phyloP scores from a whole-genome alignment of 2,329 filamentous ascomycete species.

The Calcarisporium arbuscula region DNA sequence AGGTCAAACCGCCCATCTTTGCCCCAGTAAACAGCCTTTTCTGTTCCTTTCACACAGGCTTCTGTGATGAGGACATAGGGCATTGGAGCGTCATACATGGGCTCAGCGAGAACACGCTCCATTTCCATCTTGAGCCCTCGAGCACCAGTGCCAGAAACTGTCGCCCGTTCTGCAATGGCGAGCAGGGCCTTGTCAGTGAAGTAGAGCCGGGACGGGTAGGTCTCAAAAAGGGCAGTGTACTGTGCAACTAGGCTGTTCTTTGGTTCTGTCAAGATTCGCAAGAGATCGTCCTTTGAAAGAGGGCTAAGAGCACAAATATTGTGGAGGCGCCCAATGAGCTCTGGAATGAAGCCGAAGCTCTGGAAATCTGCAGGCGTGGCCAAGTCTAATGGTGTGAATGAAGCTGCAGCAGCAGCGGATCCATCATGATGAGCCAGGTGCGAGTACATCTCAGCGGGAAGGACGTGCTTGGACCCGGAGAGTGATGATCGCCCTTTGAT shows the following conservation, averaged over 20 bases:
- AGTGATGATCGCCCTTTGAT: slow-evolving; percentile 54
- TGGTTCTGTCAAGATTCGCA: slow-evolving; percentile 87
- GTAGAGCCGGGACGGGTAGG: slow-evolving; percentile 69
- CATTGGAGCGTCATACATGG: slow-evolving; percentile 76
- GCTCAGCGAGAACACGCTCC: slow-evolving; percentile 70
- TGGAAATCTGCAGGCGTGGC: slow-evolving; percentile 72
- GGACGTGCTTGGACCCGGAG: slow-evolving; percentile 46
- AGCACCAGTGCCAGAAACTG: slow-evolving; percentile 63
- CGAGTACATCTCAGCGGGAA: slow-evolving; percentile 55
- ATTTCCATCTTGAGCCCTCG: slow-evolving; percentile 74
- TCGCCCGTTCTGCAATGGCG: slow-evolving; percentile 67
- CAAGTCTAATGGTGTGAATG: slow-evolving; percentile 60
- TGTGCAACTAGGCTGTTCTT: slow-evolving; percentile 82
- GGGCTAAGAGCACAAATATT: slow-evolving; percentile 81
- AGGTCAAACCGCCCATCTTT: slow-evolving; percentile 66
- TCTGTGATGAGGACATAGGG: slow-evolving; percentile 71
- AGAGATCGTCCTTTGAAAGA: slow-evolving; percentile 60
- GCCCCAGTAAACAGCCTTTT: slow-evolving; percentile 57
- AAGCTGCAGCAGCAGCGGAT: slow-evolving; percentile 25
- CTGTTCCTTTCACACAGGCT: slow-evolving; percentile 56
- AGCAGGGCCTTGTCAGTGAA: slow-evolving; percentile 80
- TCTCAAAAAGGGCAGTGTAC: slow-evolving; percentile 81
- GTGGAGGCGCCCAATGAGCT: slow-evolving; percentile 92
- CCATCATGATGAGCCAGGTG: slow-evolving; percentile 52
- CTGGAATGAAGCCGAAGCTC: slow-evolving; percentile 84